A percentile compares a stretch with the other conserved stretches of the same genome.
phyloP scores from a whole-genome alignment of 2,329 filamentous ascomycete genomes.

The Calonectria multiphialidica region DNA sequence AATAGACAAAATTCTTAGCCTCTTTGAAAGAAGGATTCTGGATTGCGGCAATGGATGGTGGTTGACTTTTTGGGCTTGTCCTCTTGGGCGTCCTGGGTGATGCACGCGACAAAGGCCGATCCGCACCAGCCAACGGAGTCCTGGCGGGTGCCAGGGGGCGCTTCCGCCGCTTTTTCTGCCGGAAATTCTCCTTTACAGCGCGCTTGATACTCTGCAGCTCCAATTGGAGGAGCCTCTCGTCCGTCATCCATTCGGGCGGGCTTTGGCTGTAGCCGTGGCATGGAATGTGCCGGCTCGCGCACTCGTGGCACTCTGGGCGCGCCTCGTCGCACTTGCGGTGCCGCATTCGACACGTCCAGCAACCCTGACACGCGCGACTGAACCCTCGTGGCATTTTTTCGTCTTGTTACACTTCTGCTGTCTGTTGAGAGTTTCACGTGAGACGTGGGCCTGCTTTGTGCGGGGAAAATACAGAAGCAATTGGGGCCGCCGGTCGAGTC shows the following conservation, averaged over 20 bases:
- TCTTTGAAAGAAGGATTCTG: slow-evolving; percentile 29
- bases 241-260: slow-evolving; percentile 49
- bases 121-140: background rate
- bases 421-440: background rate
- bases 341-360: slow-evolving; percentile 46
- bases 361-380: slow-evolving; percentile 27
- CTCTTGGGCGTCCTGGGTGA: background rate
- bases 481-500: background rate
- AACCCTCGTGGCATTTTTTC: background rate
- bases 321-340: slow-evolving; percentile 45
- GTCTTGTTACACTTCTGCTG: background rate
- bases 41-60: background rate
- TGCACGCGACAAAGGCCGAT: background rate
- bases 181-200: slow-evolving; percentile 35
- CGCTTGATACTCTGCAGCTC: slow-evolving; percentile 38
- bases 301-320: slow-evolving; percentile 39
- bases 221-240: slow-evolving; percentile 41
- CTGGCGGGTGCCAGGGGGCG: background rate
- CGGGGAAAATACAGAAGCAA: background rate
- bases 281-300: slow-evolving; percentile 30
- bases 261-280: slow-evolving; percentile 46
- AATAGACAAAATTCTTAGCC: slow-evolving; percentile 39
- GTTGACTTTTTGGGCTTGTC: background rate
- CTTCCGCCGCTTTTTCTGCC: slow-evolving; percentile 13
- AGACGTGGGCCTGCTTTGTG: background rate